Evolutionary conservation across 805 yeast species (phyloP).

Genomic region (Zygoascus biomembranicola): DNA sequence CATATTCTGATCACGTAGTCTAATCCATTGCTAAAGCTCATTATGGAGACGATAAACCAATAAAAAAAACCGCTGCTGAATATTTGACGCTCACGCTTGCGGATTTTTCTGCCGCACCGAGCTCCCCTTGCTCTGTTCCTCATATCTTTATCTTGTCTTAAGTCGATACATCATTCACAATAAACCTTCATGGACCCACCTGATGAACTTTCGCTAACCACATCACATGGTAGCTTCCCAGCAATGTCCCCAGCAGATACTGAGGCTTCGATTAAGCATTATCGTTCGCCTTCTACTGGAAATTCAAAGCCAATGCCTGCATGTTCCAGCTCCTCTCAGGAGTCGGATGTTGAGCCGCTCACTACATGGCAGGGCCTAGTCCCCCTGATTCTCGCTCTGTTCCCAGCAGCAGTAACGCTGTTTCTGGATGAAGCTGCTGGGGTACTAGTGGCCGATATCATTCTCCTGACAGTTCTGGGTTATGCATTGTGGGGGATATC

Average conservation of each 20-base stretch:
- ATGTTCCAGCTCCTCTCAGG: not conserved
- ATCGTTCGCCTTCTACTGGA: not conserved
- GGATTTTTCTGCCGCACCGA: too few relatives aligned
- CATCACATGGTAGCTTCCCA: not conserved
- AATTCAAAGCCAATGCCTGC: not conserved
- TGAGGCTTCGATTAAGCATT: not conserved
- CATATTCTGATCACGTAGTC: too few relatives aligned
- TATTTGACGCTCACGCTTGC: too few relatives aligned
- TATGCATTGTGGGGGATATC: slow-evolving; percentile 18
- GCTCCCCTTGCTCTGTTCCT: too few relatives aligned
- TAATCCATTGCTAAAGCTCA: too few relatives aligned
- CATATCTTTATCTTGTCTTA: too few relatives aligned
- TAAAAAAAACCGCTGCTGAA: too few relatives aligned
- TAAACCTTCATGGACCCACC: not conserved
- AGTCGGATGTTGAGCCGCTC: not conserved
- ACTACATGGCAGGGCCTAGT: not conserved
- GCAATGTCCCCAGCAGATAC: not conserved
- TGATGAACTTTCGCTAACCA: not conserved
- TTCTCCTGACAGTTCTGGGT: slow-evolving; percentile 16
- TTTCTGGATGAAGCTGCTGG: slow-evolving; percentile 16
- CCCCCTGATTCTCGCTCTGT: slow-evolving; percentile 17
- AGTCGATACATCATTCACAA: not conserved
- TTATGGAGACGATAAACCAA: too few relatives aligned
- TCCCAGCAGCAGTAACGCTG: slow-evolving; percentile 16
- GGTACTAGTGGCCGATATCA: slow-evolving; percentile 14